Percentiles rank a stretch among this genome's conserved stretches.
Conservation (phyloP, 345 rosid genomes). For the Arabidopsis thaliana region DNA sequence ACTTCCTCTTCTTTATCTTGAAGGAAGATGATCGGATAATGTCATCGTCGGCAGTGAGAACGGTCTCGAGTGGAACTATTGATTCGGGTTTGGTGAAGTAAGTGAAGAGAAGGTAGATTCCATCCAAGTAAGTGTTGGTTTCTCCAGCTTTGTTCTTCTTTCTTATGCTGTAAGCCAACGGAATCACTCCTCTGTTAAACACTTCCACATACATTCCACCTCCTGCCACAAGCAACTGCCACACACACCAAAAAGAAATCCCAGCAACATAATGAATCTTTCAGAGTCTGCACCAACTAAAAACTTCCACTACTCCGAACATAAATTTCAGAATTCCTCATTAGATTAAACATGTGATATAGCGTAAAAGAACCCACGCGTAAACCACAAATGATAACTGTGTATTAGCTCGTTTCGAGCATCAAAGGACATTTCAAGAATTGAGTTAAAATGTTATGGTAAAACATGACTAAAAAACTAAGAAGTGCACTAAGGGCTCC, state of each 20-base stretch:
- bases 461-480: background rate
- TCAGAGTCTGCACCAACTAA: background rate
- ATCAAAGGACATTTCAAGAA: conserved; percentile 1
- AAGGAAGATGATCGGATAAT: conserved; percentile 76
- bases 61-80: conserved; percentile 54
- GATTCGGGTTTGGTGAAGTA: conserved; percentile 93
- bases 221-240: conserved; percentile 93
- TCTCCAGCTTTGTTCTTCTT: conserved; percentile 92
- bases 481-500: background rate
- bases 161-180: conserved; percentile 83
- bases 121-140: conserved; percentile 80
- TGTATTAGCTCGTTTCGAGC: background rate
- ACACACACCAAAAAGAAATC: background rate
- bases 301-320: too few relatives aligned
- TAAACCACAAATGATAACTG: background rate
- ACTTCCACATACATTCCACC: conserved; percentile 98
- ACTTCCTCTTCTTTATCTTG: conserved; percentile 76
- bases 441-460: background rate
- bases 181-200: conserved; percentile 94
- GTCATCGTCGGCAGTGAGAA: conserved; percentile 67
- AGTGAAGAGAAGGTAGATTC: conserved; percentile 88
- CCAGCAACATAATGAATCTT: background rate
- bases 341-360: background rate
- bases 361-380: background rate
- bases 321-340: background rate